Evolutionary conservation across 164 flowering plant species (phyloP).

Genomic region (Brasenia schreberi): DNA sequence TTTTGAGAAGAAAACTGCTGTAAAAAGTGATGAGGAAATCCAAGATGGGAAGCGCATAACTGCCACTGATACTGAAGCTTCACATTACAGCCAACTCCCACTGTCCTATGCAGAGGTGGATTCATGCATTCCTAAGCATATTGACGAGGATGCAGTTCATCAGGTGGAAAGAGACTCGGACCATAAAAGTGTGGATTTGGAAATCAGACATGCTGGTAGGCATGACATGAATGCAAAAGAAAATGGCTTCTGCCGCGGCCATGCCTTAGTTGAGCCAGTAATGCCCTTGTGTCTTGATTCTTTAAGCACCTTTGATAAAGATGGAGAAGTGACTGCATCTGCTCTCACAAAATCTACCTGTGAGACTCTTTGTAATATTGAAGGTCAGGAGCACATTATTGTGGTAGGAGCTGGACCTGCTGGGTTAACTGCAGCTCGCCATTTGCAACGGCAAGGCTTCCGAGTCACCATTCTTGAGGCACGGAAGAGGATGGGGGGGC

Average conservation of each 20-base stretch:
- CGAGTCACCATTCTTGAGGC: constrained; percentile 82
- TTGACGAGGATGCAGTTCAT: neutral
- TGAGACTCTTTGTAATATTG: constrained; percentile 10
- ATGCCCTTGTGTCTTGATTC: neutral
- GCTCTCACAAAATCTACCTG: neutral
- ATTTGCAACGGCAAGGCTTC: constrained; percentile 90
- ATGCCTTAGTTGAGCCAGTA: neutral
- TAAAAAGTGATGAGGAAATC: constrained; percentile 13
- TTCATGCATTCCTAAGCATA: constrained; percentile 5
- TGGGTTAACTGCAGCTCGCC: constrained; percentile 95
- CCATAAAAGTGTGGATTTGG: neutral
- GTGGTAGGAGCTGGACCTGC: constrained; percentile 99
- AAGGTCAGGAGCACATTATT: constrained; percentile 40
- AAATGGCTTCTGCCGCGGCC: neutral
- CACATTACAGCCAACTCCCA: constrained; percentile 4
- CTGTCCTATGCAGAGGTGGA: constrained; percentile 13
- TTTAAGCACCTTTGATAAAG: neutral
- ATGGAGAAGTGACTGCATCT: neutral
- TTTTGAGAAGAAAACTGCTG: constrained; percentile 18
- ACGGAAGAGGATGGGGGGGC: constrained; percentile 85
- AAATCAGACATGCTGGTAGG: neutral
- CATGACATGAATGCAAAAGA: neutral
- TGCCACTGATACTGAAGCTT: constrained; percentile 8
- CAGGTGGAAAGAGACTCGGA: neutral
- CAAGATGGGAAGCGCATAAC: constrained; percentile 14